A percentile compares a stretch with the other conserved stretches of the same genome.
These are phyloP conservation scores for Cyberlindnera sargentensis DNA, from an alignment of 805 yeast genomes.

Conservation along the genomic window DNA sequence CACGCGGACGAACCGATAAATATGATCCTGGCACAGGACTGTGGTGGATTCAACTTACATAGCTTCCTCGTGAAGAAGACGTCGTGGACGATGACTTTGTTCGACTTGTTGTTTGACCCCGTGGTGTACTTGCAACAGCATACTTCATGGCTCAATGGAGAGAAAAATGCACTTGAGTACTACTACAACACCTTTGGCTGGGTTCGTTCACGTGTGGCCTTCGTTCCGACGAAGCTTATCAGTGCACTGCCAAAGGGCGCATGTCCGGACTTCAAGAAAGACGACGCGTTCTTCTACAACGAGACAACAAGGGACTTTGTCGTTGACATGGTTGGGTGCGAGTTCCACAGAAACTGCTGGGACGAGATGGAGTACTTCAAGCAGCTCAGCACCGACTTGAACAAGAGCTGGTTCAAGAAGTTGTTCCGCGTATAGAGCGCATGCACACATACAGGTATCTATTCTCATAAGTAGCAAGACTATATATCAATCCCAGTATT, in stretches of 20 bases:
- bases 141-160: slow-evolving; percentile 32
- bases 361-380: slow-evolving; percentile 32
- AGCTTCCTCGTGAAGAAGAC: slow-evolving; percentile 33
- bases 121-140: slow-evolving; percentile 34
- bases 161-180: slow-evolving; percentile 33
- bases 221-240: slow-evolving; percentile 32
- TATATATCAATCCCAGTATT: no score
- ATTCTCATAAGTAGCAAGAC: no score
- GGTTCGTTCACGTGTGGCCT: slow-evolving; percentile 34
- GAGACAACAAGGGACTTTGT: slow-evolving; percentile 31
- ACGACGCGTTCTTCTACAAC: slow-evolving; percentile 29
- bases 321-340: slow-evolving; percentile 35
- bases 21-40: slow-evolving; percentile 33
- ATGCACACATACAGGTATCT: background rate
- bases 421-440: slow-evolving; percentile 6
- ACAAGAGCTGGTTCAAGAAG: slow-evolving; percentile 26
- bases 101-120: slow-evolving; percentile 37
- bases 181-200: slow-evolving; percentile 31
- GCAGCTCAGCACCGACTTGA: slow-evolving; percentile 25
- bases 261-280: slow-evolving; percentile 26
- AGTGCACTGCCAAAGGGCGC: slow-evolving; percentile 32
- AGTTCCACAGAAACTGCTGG: slow-evolving; percentile 32
- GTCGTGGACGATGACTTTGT: slow-evolving; percentile 30
- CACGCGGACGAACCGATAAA: slow-evolving; percentile 29
- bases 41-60: slow-evolving; percentile 35